Evolutionary conservation across 2,329 filamentous ascomycete species (phyloP), one percentile per base, ranked within the genome.

Genomic region (Aspergillus caelatus): DNA sequence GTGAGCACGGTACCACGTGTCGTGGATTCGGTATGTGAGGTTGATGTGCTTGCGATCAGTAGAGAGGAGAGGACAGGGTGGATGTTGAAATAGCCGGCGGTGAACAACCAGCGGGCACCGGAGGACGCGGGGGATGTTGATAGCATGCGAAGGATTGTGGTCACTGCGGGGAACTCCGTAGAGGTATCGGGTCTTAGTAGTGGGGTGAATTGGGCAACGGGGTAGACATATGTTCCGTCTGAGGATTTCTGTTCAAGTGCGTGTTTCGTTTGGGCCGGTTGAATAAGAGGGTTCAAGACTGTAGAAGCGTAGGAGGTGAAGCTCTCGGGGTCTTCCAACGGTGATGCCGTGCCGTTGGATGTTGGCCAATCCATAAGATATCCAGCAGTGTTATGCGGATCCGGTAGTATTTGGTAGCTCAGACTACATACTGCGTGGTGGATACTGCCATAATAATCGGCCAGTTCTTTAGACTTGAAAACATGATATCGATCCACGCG

Each of bases 21-120:
- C 21, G 75, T 75, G 11, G 73, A 72, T 7, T 72, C 61, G 26
- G 70, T 67, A 28, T 73, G 62, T 2, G 71, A 67, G 28, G 73
- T 67, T n/a, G 80, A 77, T 1, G 88, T 86, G 0, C 92, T 93
- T 8, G 85, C 83, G 36, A 99, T 88, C 0, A 99, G 84, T 0
- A 97, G 86, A 45, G 89, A 86, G 2, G 92, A 94, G 23, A 98
- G 86, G 4, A 89, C 88, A 0, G 93, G 91, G 8, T 93, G 93
- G 61, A 96, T 96, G 81, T 99, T 99, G 82, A 99, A 99, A 81
- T 99, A 99, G 58, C 95, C 95, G 0, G 95, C 95, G 0, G 95
- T 98, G 77, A 99, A 98, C 0, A 93, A 95, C 95, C 95, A 99
- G 16, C 88, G 90, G 0, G 91, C 91, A 39, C 87, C 85, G 11